Percentiles rank a stretch among this genome's conserved stretches.
phyloP scores from a whole-genome alignment of 495 filamentous ascomycete genomes.

The Margaritispora aquatica region DNA sequence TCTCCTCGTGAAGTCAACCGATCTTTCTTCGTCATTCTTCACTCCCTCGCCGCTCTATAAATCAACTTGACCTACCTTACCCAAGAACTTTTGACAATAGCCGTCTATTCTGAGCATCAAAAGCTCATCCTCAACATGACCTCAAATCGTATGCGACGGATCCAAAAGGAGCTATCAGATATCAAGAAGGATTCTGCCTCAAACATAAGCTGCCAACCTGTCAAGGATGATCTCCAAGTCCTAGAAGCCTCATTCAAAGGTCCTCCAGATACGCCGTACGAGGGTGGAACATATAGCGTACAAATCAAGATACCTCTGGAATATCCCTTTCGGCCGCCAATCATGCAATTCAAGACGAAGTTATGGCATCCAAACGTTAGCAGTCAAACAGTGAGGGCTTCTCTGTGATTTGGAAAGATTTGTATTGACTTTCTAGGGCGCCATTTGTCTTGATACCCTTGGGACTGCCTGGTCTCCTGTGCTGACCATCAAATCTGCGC shows the following conservation, averaged over 20 bases:
- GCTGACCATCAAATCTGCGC: slow-evolving; percentile 89
- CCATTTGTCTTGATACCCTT: slow-evolving; percentile 95
- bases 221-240: slow-evolving; percentile 67
- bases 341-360: slow-evolving; percentile 91
- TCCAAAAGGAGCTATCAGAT: slow-evolving; percentile 88
- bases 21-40: no score
- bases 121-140: slow-evolving; percentile 47
- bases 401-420: background rate
- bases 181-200: slow-evolving; percentile 72
- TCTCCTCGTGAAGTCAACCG: no score
- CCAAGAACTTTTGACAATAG: no score
- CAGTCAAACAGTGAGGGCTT: slow-evolving; percentile 73
- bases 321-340: slow-evolving; percentile 89
- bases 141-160: slow-evolving; percentile 70
- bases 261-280: slow-evolving; percentile 90
- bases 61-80: no score
- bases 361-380: slow-evolving; percentile 98
- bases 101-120: background rate
- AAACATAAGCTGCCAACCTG: slow-evolving; percentile 63
- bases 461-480: slow-evolving; percentile 89
- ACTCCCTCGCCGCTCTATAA: no score
- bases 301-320: slow-evolving; percentile 83
- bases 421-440: slow-evolving; percentile 62
- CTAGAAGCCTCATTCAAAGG: slow-evolving; percentile 79
- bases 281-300: slow-evolving; percentile 75